phyloP scores from a whole-genome alignment of 257 asterid species.

The Solanum bukasovii region DNA sequence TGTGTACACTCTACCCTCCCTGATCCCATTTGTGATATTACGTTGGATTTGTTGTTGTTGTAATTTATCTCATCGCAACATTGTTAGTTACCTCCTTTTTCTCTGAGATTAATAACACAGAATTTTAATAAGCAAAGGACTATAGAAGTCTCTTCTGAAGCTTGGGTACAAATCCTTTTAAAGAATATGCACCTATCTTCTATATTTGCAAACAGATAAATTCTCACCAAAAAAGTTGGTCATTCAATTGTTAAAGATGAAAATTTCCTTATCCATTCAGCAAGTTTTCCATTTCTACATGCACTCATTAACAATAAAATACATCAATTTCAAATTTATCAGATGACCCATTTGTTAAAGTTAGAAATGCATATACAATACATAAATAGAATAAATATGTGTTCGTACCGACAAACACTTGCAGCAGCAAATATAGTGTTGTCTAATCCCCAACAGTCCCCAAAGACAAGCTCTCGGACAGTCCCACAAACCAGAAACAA shows the following conservation, averaged over 20 bases:
- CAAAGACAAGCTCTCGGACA: slow-evolving; percentile 41
- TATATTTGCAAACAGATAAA: background rate
- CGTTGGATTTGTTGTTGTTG: background rate
- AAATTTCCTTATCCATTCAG: background rate
- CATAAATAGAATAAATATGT: background rate
- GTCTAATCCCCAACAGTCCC: slow-evolving; percentile 89
- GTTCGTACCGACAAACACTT: slow-evolving; percentile 43
- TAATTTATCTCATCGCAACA: background rate
- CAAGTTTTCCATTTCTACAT: background rate
- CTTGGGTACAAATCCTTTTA: background rate
- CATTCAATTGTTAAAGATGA: background rate
- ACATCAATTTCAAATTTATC: background rate
- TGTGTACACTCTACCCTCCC: background rate
- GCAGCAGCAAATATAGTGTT: slow-evolving; percentile 42
- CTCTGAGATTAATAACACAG: background rate
- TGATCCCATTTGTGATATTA: background rate
- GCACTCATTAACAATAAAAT: background rate
- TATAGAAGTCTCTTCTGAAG: background rate
- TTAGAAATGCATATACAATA: background rate
- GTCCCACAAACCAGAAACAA: slow-evolving; percentile 53
- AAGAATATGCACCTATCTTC: background rate
- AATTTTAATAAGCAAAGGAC: background rate
- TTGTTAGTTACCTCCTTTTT: background rate
- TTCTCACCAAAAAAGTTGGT: background rate
- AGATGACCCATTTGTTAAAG: background rate